Evolutionary conservation across 1,139 yeast genomes (phyloP).

Genomic region (Lodderomyces theae): DNA sequence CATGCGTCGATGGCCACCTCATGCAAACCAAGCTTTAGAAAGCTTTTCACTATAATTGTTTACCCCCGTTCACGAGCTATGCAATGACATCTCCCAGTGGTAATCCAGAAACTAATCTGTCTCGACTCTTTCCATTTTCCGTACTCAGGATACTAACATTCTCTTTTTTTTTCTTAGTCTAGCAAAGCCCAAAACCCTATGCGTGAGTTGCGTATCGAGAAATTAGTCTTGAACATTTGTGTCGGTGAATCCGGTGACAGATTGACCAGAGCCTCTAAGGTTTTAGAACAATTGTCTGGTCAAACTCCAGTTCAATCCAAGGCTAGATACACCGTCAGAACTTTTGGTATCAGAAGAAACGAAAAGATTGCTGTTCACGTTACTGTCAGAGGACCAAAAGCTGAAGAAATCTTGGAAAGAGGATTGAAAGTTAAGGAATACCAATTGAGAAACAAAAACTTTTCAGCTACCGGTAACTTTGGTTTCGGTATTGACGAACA

Average conservation of each 20-base stretch:
- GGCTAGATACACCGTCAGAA: conserved; percentile 99
- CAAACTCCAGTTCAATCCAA: conserved; percentile 99
- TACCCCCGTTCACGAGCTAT: too few species aligned
- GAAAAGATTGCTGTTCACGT: conserved; percentile 99
- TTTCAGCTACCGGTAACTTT: conserved; percentile 99
- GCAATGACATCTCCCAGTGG: too few species aligned
- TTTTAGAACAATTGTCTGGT: conserved; percentile 99
- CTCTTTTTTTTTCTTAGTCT: conserved; percentile 19
- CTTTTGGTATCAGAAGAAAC: conserved; percentile 99
- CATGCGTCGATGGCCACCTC: too few species aligned
- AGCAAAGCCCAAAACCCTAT: conserved; percentile 58
- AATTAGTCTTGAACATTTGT: conserved; percentile 98
- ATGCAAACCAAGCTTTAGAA: too few species aligned
- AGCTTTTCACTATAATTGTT: too few species aligned
- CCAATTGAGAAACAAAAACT: conserved; percentile 91
- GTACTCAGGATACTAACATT: conserved; percentile 19
- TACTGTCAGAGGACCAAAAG: conserved; percentile 99
- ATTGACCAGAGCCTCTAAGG: conserved; percentile 99
- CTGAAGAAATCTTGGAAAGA: conserved; percentile 99
- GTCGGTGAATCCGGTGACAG: conserved; percentile 99
- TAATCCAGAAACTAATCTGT: too few species aligned
- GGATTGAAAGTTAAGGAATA: conserved; percentile 99
- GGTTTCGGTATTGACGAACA: conserved; percentile 99
- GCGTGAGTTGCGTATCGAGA: conserved; percentile 99
- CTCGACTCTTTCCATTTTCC: too few species aligned